A percentile compares a stretch with the other conserved stretches of the same genome.
These are phyloP conservation scores for Aspergillus transmontanensis DNA, from an alignment of 2,329 filamentous ascomycete species.

Conservation along the genomic window DNA sequence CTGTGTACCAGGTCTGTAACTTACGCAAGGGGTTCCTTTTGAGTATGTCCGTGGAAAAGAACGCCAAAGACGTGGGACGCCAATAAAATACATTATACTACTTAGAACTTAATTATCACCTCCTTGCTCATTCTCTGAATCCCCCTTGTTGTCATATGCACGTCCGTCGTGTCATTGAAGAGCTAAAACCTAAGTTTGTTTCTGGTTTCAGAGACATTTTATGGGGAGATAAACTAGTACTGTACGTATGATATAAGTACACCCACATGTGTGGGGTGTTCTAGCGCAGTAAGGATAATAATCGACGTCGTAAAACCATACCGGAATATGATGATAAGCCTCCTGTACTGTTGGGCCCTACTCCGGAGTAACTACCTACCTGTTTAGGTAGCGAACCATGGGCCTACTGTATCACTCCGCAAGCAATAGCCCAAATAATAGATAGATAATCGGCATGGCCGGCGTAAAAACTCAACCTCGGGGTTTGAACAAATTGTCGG, in stretches of 20 bases:
- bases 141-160: neutral
- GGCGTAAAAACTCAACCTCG: neutral
- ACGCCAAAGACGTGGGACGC: neutral
- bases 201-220: neutral
- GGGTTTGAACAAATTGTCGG: neutral
- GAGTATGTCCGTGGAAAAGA: neutral
- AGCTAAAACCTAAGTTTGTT: neutral
- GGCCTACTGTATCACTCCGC: neutral
- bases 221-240: neutral
- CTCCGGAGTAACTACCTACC: neutral
- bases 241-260: neutral
- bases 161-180: neutral
- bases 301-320: neutral
- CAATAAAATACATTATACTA: neutral
- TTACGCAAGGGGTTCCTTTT: neutral
- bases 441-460: neutral
- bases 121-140: neutral
- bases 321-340: neutral
- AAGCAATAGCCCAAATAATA: neutral
- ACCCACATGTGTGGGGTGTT: neutral
- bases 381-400: neutral
- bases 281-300: neutral
- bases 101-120: neutral
- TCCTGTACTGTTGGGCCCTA: neutral
- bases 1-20: neutral